Evolutionary conservation across 2,329 filamentous ascomycete species (phyloP), one percentile per base, ranked within the genome.

Genomic region (Penicillium sp.): DNA sequence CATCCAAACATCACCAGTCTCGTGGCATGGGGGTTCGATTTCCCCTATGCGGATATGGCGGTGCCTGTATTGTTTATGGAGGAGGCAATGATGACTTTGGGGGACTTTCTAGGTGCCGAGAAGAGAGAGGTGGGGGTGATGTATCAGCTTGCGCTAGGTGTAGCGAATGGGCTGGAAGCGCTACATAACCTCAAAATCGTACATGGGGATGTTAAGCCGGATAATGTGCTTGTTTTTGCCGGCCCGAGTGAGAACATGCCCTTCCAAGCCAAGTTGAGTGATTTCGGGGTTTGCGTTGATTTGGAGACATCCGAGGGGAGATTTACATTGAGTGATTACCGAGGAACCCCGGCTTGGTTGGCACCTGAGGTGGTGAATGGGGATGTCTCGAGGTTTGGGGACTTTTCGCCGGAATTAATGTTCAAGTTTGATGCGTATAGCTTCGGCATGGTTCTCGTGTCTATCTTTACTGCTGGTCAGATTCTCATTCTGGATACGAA

Each of bases 261-360:
- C 0, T 68, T 70, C 37, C 59, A 57, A 17, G 69, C 60, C 41
- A 71, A 71, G 49, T 41, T 71, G 27, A 70, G 67, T 50, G 69
- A 71, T 54, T 71, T 71, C 45, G 69, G 69, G 1, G 68, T 71
- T 19, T 71, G 67, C 45, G 33, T 71, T 46, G 67, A 71, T 45
- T 46, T 71, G 38, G 69, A 71, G 42, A 50, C 60, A 19, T 43
- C 63, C 6, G 60, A 62, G 15, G 54, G 47, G 15, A 60, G 52
- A 41, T 61, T 70, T n/a, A 61, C 57, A 2, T 46, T 64, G 10
- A 60, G 58, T 42, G 68, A 70, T 48, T 71, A 71, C 45, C 58
- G 61, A 19, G 68, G 68, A 0, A 71, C 68, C 1, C 58, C 59
- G 3, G 67, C 56, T 21, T 71, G 67, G 68, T 9, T 67, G 52